Conservation (phyloP, 768 basidiomycete genomes). For the Hydnomerulius pinastri region DNA sequence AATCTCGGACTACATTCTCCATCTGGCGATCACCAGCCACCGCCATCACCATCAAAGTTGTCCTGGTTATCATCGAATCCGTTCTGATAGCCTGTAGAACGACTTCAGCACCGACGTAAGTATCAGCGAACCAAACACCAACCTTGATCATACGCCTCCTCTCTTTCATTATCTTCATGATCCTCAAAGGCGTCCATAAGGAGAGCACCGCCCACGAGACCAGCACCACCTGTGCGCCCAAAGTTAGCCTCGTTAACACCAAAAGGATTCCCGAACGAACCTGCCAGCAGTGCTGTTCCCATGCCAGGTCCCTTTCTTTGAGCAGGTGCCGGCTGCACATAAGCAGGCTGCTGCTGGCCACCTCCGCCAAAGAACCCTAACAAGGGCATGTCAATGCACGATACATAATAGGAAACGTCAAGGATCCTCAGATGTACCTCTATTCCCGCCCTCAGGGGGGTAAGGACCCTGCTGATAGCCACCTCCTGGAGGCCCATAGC, state of each 20-base stretch:
- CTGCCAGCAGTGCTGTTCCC: conserved; percentile 48
- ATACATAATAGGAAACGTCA: neutral
- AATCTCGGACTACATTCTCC: neutral
- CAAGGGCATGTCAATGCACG: conserved; percentile 4
- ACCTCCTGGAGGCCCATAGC: conserved; percentile 12
- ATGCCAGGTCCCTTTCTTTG: conserved; percentile 52
- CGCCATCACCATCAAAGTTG: conserved; percentile 4
- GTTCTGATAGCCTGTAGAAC: conserved; percentile 31
- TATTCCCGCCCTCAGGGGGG: conserved; percentile 16
- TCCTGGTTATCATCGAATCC: conserved; percentile 18
- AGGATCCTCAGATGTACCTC: conserved; percentile 20
- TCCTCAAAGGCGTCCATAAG: conserved; percentile 53
- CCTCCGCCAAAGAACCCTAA: conserved; percentile 35
- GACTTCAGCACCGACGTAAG: conserved; percentile 7
- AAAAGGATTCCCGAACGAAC: conserved; percentile 30
- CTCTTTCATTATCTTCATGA: conserved; percentile 35
- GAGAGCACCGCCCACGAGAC: conserved; percentile 64
- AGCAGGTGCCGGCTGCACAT: conserved; percentile 40
- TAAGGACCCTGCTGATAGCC: conserved; percentile 20
- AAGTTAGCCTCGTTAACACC: conserved; percentile 3
- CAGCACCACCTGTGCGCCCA: conserved; percentile 51
- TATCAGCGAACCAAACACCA: conserved; percentile 7
- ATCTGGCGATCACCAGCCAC: conserved; percentile 11
- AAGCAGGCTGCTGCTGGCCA: conserved; percentile 31
- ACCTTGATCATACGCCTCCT: conserved; percentile 40